A percentile compares a stretch with the other conserved stretches of the same genome.
Evolutionary conservation across 1,284 basidiomycete species (phyloP).

Genomic region (Puccinia triticina): DNA sequence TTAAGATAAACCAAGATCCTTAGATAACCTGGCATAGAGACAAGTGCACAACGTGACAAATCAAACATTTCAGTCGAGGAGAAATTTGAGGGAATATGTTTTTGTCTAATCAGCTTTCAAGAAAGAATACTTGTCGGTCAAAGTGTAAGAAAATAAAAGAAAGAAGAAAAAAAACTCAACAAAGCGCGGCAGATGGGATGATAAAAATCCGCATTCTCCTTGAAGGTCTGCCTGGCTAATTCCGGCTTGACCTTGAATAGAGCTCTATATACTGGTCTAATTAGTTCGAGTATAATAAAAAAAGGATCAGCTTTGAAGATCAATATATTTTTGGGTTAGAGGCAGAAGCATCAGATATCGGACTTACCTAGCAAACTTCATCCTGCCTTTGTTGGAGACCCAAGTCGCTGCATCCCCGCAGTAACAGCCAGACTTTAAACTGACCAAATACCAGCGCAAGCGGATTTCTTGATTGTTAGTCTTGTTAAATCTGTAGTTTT

Average conservation of each 20-base stretch:
- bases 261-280: slow-evolving; percentile 46
- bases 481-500: slow-evolving; percentile 34
- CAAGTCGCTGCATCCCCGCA: slow-evolving; percentile 53
- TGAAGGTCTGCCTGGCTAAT: slow-evolving; percentile 40
- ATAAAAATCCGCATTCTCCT: slow-evolving; percentile 36
- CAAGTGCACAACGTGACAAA: neutral
- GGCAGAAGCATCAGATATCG: no score
- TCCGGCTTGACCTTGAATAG: slow-evolving; percentile 46
- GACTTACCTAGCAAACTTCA: slow-evolving; percentile 77
- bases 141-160: neutral
- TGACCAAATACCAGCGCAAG: slow-evolving; percentile 71
- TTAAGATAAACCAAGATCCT: slow-evolving; percentile 34
- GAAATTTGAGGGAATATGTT: neutral
- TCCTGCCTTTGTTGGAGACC: slow-evolving; percentile 62
- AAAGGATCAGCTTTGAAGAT: neutral
- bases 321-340: neutral
- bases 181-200: slow-evolving; percentile 50
- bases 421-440: slow-evolving; percentile 66
- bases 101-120: no score
- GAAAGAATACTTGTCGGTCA: no score
- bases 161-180: slow-evolving; percentile 30
- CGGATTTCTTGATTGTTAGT: slow-evolving; percentile 66
- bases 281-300: neutral
- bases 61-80: neutral
- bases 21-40: slow-evolving; percentile 17